Evolutionary conservation across 768 basidiomycete genomes (phyloP).

Genomic region (Cubamyces sp.): DNA sequence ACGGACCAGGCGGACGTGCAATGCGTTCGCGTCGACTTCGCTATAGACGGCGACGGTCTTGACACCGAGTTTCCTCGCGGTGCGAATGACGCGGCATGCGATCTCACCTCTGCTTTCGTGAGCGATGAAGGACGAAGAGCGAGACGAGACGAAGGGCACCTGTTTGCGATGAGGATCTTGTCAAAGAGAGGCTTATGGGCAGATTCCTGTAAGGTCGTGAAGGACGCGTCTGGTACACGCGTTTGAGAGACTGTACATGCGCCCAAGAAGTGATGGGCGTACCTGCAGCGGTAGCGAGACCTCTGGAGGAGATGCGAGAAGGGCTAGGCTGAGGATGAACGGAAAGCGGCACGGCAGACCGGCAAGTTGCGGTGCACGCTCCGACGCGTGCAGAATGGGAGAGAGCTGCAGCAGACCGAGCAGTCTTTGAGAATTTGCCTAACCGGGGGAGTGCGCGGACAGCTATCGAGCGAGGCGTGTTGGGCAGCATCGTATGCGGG

Average conservation of each 20-base stretch:
- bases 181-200: conserved; percentile 65
- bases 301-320: neutral
- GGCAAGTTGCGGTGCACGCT: neutral
- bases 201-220: neutral
- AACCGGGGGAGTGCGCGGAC: conserved; percentile 6
- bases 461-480: conserved; percentile 13
- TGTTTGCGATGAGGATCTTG: conserved; percentile 91
- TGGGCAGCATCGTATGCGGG: conserved; percentile 6
- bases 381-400: neutral
- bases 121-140: neutral
- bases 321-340: neutral
- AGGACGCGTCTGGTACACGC: neutral
- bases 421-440: neutral
- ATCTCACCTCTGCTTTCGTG: conserved; percentile 77
- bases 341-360: neutral
- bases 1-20: conserved; percentile 81
- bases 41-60: conserved; percentile 92
- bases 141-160: conserved; percentile 45
- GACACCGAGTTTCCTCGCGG: conserved; percentile 85
- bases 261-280: neutral
- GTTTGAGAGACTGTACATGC: neutral
- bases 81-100: conserved; percentile 92
- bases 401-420: neutral
- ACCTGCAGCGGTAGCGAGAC: conserved; percentile 20
- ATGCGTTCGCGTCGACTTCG: conserved; percentile 77